A percentile compares a stretch with the other conserved stretches of the same genome.
These are phyloP conservation scores for Trematosphaeria pertusa DNA, from an alignment of 2,329 filamentous ascomycete species.

Conservation along the genomic window DNA sequence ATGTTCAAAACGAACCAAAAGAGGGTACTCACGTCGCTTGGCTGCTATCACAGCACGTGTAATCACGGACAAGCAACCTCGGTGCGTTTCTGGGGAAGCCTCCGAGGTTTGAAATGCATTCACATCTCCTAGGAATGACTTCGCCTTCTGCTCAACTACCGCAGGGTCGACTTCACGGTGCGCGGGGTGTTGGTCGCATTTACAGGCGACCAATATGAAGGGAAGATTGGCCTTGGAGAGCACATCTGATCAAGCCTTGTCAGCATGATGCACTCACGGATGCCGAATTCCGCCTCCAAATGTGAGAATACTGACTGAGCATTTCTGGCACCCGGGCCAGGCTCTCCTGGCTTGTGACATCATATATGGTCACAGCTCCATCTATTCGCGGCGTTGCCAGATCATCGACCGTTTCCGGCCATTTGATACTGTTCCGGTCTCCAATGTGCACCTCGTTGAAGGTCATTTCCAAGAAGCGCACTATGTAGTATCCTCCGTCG, in stretches of 20 bases:
- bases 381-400: constrained; percentile 77
- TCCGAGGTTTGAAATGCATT: constrained; percentile 76
- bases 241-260: constrained; percentile 63
- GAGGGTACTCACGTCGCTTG: constrained; percentile 68
- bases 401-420: constrained; percentile 66
- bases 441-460: constrained; percentile 61
- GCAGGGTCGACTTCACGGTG: constrained; percentile 75
- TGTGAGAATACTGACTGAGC: constrained; percentile 69
- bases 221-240: constrained; percentile 76
- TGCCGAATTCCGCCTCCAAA: constrained; percentile 1
- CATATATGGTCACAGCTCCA: constrained; percentile 84
- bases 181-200: constrained; percentile 80
- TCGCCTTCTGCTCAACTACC: constrained; percentile 69
- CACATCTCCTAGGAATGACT: constrained; percentile 66
- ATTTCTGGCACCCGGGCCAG: constrained; percentile 76
- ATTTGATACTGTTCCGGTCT: constrained; percentile 60
- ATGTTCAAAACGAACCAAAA: too few species aligned
- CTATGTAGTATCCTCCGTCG: constrained; percentile 62
- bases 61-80: constrained; percentile 77
- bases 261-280: constrained; percentile 20
- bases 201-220: constrained; percentile 83
- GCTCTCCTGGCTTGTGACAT: constrained; percentile 80
- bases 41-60: constrained; percentile 73
- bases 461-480: constrained; percentile 64
- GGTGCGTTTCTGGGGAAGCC: constrained; percentile 73